phyloP scores from a whole-genome alignment of 805 yeast genomes.

The Wickerhamiella alocasiicola region DNA sequence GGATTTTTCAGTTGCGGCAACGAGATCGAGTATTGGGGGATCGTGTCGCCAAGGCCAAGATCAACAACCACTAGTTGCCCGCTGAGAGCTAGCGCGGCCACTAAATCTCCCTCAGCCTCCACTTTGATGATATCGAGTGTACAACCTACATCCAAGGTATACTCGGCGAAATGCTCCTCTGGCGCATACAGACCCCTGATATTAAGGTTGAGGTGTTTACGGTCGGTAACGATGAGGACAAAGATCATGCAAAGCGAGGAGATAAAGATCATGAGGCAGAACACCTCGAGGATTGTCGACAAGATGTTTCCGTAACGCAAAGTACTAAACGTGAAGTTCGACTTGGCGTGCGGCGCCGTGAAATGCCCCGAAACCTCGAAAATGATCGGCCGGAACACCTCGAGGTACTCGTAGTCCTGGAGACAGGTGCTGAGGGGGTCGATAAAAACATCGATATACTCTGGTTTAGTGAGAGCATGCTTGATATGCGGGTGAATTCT shows the following conservation, averaged over 20 bases:
- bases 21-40: neutral
- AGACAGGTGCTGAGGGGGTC: neutral
- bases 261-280: slow-evolving; percentile 9
- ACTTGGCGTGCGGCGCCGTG: slow-evolving; percentile 1
- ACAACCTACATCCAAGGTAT: slow-evolving; percentile 1
- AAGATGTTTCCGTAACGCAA: slow-evolving; percentile 12
- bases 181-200: neutral
- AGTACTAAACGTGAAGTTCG: slow-evolving; percentile 8
- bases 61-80: slow-evolving; percentile 6
- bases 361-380: slow-evolving; percentile 9
- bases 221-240: slow-evolving; percentile 3
- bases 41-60: neutral
- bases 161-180: slow-evolving; percentile 8
- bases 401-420: neutral
- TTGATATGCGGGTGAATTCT: slow-evolving; percentile 10
- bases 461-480: slow-evolving; percentile 4
- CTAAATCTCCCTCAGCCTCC: neutral
- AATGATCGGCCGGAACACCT: slow-evolving; percentile 9
- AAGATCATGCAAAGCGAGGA: slow-evolving; percentile 8
- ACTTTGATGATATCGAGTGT: slow-evolving; percentile 7
- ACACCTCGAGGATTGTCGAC: slow-evolving; percentile 9
- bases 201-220: neutral
- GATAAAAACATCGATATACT: slow-evolving; percentile 11
- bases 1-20: slow-evolving; percentile 1
- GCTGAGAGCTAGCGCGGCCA: slow-evolving; percentile 1